These are phyloP conservation scores for Gracilaria gracilis DNA, from an alignment of 23 red algal genomes.

Conservation along the genomic window DNA sequence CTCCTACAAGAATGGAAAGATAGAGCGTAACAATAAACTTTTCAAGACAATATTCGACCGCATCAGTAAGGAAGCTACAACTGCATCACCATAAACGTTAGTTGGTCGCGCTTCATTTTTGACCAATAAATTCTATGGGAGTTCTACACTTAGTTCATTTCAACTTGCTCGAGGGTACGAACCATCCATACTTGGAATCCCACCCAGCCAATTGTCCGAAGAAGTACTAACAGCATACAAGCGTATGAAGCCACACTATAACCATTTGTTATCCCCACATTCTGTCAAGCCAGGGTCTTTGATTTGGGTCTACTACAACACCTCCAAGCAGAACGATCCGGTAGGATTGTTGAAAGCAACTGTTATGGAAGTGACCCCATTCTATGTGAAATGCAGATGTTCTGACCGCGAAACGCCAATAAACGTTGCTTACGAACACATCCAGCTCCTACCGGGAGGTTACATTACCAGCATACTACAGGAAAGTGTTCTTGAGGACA, in stretches of 20 bases:
- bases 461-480: constrained; percentile 1
- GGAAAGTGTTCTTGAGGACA: constrained; percentile 22
- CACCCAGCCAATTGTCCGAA: constrained; percentile 2
- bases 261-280: constrained; percentile 18
- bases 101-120: constrained; percentile 44
- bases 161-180: constrained; percentile 48
- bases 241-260: background rate
- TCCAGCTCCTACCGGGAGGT: background rate
- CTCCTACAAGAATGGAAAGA: constrained; percentile 13
- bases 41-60: constrained; percentile 23
- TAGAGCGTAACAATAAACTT: constrained; percentile 22
- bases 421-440: constrained; percentile 16
- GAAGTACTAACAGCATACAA: constrained; percentile 8
- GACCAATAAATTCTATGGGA: constrained; percentile 18
- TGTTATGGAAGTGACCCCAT: background rate
- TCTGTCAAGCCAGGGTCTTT: background rate
- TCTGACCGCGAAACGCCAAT: background rate
- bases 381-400: constrained; percentile 15
- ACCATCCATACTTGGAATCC: constrained; percentile 36
- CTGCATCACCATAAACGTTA: background rate
- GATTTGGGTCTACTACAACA: constrained; percentile 32
- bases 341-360: background rate
- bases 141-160: constrained; percentile 19
- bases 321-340: constrained; percentile 29
- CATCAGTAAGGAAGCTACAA: constrained; percentile 3